Conservation (phyloP, 345 rosid species). For the Syzygium aqueum region DNA sequence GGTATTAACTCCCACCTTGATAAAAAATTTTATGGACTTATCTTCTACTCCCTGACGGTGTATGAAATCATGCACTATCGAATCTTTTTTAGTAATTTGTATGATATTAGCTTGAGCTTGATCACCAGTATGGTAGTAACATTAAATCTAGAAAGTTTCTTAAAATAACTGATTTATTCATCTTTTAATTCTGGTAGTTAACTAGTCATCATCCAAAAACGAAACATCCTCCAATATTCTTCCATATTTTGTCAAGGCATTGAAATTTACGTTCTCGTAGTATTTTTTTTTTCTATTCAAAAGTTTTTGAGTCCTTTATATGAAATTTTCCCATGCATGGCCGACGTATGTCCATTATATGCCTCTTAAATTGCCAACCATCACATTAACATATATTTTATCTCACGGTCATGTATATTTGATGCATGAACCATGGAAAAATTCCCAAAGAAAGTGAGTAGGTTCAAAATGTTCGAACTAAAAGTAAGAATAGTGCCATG, state of each 20-base stretch:
- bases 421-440: neutral
- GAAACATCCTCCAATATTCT: neutral
- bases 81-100: neutral
- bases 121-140: too few relatives aligned
- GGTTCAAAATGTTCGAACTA: neutral
- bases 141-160: too few relatives aligned
- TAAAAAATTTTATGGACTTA: too few relatives aligned
- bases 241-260: neutral
- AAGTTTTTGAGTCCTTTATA: neutral
- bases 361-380: neutral
- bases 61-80: accelerated
- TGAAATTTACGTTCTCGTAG: neutral
- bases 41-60: too few relatives aligned
- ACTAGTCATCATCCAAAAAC: too few relatives aligned
- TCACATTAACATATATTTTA: neutral
- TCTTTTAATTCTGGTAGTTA: too few relatives aligned
- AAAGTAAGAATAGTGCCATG: neutral
- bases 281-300: neutral
- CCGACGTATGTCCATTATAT: neutral
- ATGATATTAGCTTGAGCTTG: too few relatives aligned
- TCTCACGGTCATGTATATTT: neutral
- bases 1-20: too few relatives aligned
- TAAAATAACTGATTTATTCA: too few relatives aligned
- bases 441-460: too few relatives aligned
- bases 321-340: neutral